Conservation (phyloP, 2,329 filamentous ascomycete species). For the Penicillium sclerotiorum region DNA sequence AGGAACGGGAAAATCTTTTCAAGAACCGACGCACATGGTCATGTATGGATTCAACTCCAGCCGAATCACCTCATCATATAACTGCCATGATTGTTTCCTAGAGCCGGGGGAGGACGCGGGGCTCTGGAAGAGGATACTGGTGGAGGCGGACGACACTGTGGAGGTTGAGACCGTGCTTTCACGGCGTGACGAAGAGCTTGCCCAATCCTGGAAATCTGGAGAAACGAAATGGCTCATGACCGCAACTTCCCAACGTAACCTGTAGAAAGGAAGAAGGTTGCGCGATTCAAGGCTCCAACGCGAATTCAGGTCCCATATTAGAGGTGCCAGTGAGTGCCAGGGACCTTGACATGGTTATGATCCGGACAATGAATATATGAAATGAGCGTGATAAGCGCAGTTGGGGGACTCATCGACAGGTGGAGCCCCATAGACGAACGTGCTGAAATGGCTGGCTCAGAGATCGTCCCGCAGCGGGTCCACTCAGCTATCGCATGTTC, state of each 20-base stretch:
- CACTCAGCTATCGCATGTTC: conserved; percentile 11
- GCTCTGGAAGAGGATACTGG: conserved; percentile 33
- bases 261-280: too few species aligned
- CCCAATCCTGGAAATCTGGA: conserved; percentile 34
- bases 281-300: conserved; percentile 1
- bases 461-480: conserved; percentile 17
- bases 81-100: conserved; percentile 33
- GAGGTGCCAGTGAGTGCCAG: conserved; percentile 12
- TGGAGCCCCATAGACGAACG: conserved; percentile 13
- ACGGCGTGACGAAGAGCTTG: conserved; percentile 28
- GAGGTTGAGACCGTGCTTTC: conserved; percentile 32
- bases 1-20: background rate
- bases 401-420: conserved; percentile 1
- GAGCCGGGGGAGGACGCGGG: conserved; percentile 33
- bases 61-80: conserved; percentile 35
- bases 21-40: conserved; percentile 33
- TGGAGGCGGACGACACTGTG: conserved; percentile 35
- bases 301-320: conserved; percentile 12
- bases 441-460: conserved; percentile 28
- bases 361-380: conserved; percentile 11
- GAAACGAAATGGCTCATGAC: conserved; percentile 23
- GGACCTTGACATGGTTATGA: too few species aligned
- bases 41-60: conserved; percentile 34
- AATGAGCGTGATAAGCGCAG: conserved; percentile 18
- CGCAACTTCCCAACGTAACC: too few species aligned